Evolutionary conservation across 208 protist species (phyloP).

Genomic region (Histomonas meleagridis): DNA sequence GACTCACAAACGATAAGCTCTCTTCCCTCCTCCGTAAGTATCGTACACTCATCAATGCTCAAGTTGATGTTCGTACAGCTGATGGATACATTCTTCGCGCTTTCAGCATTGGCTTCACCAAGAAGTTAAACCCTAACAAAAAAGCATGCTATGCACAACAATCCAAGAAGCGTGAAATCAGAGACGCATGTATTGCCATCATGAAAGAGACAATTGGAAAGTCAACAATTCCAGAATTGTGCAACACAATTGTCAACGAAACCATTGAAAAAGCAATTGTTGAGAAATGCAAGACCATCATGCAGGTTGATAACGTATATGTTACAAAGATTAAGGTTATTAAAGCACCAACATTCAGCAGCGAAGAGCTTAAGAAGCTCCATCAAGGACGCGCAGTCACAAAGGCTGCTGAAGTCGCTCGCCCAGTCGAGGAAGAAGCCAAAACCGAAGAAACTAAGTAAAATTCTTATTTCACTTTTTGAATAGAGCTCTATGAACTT

Average conservation of each 20-base stretch:
- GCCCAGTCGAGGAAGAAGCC: too few species aligned
- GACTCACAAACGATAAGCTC: slow-evolving; percentile 90
- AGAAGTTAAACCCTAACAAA: slow-evolving; percentile 71
- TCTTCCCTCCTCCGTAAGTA: slow-evolving; percentile 85
- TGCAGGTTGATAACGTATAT: not conserved
- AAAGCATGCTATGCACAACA: slow-evolving; percentile 88
- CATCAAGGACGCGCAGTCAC: too few species aligned
- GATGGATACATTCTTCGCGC: slow-evolving; percentile 86
- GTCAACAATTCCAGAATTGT: not conserved
- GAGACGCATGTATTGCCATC: not conserved
- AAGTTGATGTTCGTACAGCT: slow-evolving; percentile 75
- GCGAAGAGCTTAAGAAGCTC: not conserved
- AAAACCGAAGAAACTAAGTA: too few species aligned
- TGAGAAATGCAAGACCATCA: not conserved
- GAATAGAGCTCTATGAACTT: too few species aligned
- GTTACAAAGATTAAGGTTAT: slow-evolving; percentile 34
- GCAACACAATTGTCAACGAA: not conserved
- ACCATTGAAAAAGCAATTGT: not conserved
- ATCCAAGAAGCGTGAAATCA: not conserved
- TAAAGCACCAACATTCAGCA: not conserved
- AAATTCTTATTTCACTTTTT: too few species aligned
- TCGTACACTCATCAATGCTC: slow-evolving; percentile 86
- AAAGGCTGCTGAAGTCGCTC: too few species aligned
- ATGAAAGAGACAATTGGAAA: not conserved
- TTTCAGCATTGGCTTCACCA: slow-evolving; percentile 91